Evolutionary conservation across 78 protist species (phyloP), one percentile per base, ranked within the genome.

Genomic region (Cavenderia fasciculata): DNA sequence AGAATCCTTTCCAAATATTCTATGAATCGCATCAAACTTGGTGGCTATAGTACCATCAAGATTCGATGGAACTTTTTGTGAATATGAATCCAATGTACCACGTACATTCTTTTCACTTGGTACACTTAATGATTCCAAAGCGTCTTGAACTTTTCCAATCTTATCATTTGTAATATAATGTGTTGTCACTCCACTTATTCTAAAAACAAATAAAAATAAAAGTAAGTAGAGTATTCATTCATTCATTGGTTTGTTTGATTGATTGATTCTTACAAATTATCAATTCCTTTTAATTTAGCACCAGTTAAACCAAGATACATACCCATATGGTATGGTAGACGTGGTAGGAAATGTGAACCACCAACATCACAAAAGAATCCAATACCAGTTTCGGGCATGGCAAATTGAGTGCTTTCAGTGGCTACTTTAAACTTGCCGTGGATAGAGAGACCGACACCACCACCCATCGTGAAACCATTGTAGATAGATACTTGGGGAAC

Each of bases 311-410:
- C 96, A 3, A 96, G 66, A 90, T 92, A 96, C 76, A 88, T 63
- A 5, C 97, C 90, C 5, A 14, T 36, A 43, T 57, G n/a, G 36
- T 82, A 29, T 38, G 70, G 43, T 7, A 52, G 12, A 36, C 82
- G 57, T 54, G 84, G 66, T 1, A 90, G 12, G 84, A 90, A 90
- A 21, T 73, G 51, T 0, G 69, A 44, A 2, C 95, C 97, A 65
- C 97, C 96, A 0, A 94, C 97, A 52, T 94, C 97, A 33, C 95
- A 88, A 77, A 96, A 96, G 76, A 95, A 69, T 40, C 97, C 97
- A n/a, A 95, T 95, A 19, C 69, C 88, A 0, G 87, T 92, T 62
- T 96, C 98, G 12, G 98, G 98, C 97, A 96, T 95, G 25, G 97
- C 97, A 59, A 96, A 94, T 16, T 95, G 46, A 0, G 98, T 87